Base-by-base conservation (phyloP, 345 rosid genomes). In the Rubroshorea leprosula region DNA sequence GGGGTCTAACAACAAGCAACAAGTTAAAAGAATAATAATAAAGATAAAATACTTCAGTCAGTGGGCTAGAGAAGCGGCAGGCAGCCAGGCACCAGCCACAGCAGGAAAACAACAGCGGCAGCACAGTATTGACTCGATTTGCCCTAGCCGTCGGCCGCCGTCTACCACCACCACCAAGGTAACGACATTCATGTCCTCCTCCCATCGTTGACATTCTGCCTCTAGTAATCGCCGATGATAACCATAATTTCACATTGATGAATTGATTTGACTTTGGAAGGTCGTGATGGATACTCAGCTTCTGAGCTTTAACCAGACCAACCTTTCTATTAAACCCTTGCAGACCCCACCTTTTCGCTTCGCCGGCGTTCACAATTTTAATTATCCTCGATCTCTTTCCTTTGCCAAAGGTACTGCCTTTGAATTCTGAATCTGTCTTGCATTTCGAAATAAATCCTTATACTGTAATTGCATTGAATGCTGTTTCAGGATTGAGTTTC, bases 231-330 rank as follows among this genome's bases (percentile, higher is more conserved):
- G 3, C 45, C 16, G 12, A n/a, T n/a, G n/a, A n/a, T 39, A 39
- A 7, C 45, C 12, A 39, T 14, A 14, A 39, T 2, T 39, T 39
- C 12, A n/a, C n/a, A n/a, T n/a, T n/a, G n/a, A n/a, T n/a, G n/a
- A 4, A 39, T 50, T 56, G 22, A 49, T 63, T 43, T 59, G 65
- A 43, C 54, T 49, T 59, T 27, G 31, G 65, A 49, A 72, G 76
- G 67, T 66, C 41, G 66, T 60, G 58, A 70, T 64, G 79, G 79
- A 57, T 53, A 48, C 64, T 52, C 67, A 49, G 41, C 60, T 67
- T 63, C 68, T 60, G 4, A 52, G 39, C 58, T 44, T 60, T 19
- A 60, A 60, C 41, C 63, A 55, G 46, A 62, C 53, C 74, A 46
- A 14, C 63, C 18, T 49, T 57, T 65, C 26, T 52, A 14, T 54